Evolutionary conservation across 192 early-diverging fungal species (phyloP), one percentile per base, ranked within the genome.

Genomic region (Entomortierella beljakovae): DNA sequence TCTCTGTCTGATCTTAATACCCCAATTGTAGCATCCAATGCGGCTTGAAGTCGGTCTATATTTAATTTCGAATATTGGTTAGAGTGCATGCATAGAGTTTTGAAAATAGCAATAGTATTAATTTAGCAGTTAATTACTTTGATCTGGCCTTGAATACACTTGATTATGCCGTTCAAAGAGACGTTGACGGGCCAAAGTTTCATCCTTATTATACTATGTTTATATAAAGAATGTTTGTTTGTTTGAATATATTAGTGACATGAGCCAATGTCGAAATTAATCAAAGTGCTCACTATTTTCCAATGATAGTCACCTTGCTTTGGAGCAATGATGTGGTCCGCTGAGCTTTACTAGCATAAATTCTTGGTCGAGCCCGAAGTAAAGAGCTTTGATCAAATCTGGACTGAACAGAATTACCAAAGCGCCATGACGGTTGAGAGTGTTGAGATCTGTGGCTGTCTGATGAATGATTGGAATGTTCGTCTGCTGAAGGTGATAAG

Each of bases 21-120:
- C 2, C 74, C 74, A 38, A 79, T 69, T n/a, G 74, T 79, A 20
- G 59, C 66, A 54, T 79, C 67, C 46, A 69, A 37, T 53, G 74
- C 74, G 0, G 67, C 56, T 26, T 60, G 68, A 2, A 79, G 49
- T 4, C 67, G 74, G 42, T 22, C 74, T 69, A 64, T 3, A 15
- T 29, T 10, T 35, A 43, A 38, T 35, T 18, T 7, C 40, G n/a
- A n/a, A n/a, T n/a, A n/a, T n/a, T n/a, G n/a, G n/a, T n/a, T n/a
- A n/a, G n/a, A n/a, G n/a, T n/a, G n/a, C n/a, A n/a, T n/a, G n/a
- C n/a, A n/a, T n/a, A n/a, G n/a, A n/a, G n/a, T 11, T 55, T 32
- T 25, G 26, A 42, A 6, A 15, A 37, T 26, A 54, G 10, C 16
- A 68, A 3, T 28, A 28, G 26, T 38, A 51, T 6, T 49, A 20